These are phyloP conservation scores for Botryosphaeria dothidea DNA, from an alignment of 2,329 filamentous ascomycete species.

Conservation along the genomic window DNA sequence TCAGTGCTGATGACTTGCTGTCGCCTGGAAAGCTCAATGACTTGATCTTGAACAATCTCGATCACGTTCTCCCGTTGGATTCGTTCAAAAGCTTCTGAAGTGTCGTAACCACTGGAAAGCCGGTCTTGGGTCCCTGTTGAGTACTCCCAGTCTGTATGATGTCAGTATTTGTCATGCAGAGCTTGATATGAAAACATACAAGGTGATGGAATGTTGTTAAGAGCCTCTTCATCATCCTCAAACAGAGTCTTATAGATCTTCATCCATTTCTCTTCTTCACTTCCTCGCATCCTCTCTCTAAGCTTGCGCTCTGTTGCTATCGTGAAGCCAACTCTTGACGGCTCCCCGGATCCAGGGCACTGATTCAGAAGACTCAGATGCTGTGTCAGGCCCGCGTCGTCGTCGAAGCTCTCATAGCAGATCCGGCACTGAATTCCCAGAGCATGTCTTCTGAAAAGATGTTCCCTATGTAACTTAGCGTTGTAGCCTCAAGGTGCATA, in stretches of 20 bases:
- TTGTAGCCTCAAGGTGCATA: too few species aligned
- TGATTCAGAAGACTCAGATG: background rate
- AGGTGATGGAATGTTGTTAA: background rate
- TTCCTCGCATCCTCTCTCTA: background rate
- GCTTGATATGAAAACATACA: background rate
- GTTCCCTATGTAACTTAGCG: too few species aligned
- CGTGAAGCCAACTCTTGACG: background rate
- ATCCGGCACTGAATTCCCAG: background rate
- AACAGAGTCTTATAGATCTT: background rate
- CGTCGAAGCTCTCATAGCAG: background rate
- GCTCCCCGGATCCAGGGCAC: background rate
- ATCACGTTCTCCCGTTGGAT: background rate
- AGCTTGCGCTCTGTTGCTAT: background rate
- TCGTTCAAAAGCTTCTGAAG: background rate
- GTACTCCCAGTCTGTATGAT: background rate
- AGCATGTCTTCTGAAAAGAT: background rate
- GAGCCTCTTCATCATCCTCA: background rate
- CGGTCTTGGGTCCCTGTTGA: background rate
- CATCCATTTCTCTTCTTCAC: background rate
- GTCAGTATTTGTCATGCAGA: background rate
- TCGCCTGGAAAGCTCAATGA: background rate
- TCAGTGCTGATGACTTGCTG: background rate
- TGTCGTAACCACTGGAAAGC: background rate
- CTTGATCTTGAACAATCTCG: background rate
- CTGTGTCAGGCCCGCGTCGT: background rate